Evolutionary conservation across 345 rosid genomes (phyloP), one percentile per base, ranked within the genome.

Genomic region (Acer campestre): DNA sequence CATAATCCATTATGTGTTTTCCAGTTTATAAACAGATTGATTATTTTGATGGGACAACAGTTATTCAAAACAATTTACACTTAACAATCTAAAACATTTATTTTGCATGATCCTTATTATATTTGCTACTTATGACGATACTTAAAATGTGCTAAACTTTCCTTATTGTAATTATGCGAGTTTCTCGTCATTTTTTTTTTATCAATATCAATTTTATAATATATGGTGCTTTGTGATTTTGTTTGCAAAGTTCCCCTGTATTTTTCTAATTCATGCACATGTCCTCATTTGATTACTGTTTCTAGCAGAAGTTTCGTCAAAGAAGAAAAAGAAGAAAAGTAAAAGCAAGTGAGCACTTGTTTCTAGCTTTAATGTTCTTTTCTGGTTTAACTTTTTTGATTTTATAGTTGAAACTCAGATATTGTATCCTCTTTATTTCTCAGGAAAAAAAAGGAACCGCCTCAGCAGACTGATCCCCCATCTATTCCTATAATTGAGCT

Each of bases 271-370:
- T 27, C 40, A 27, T 63, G 18, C 44, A 27, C 23, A 14, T 40
- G 10, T 48, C 20, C 27, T 17, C 74, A 40, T 72, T 61, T 59
- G 11, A 22, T 20, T 59, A 40, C 51, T 38, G 6, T 40, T 73
- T 74, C 7, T n/a, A 18, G 25, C 77, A 74, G 77, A 74, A 63
- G 77, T 49, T 74, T 74, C 70, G 3, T 62, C 93, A 65, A 95
- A 92, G 89, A 96, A 96, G 95, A 94, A 92, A 83, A 96, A 92
- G 92, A 96, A 92, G 88, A 96, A 92, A 82, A 94, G 84, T 76
- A 96, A 90, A 88, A 94, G 95, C 99, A 96, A 90, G 99, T 92
- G 82, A 90, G 94, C 67, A 67, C 68, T 67, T 70, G 29, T 84
- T 62, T 63, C 58, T 48, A 27, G 66, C 42, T 64, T 77, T 56